Percentiles rank a stretch among this genome's conserved stretches.
These are phyloP conservation scores for Phytophthora pinifolia DNA, from an alignment of 352 stramenopile species.

Conservation along the genomic window DNA sequence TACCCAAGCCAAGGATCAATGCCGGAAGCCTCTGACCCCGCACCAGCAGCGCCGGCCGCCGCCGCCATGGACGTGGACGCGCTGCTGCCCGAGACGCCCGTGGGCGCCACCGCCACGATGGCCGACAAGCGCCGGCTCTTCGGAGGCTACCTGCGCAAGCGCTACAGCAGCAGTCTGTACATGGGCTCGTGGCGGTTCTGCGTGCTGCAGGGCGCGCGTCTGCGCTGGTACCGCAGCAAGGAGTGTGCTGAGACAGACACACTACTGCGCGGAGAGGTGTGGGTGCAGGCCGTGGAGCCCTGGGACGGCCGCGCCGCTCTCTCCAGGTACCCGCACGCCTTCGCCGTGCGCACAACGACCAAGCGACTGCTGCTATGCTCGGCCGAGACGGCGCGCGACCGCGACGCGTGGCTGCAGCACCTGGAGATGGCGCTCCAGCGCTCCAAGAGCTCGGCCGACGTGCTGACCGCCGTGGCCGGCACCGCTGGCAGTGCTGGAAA, in stretches of 20 bases:
- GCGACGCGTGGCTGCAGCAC: conserved; percentile 47
- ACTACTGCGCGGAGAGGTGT: conserved; percentile 61
- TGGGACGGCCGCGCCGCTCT: conserved; percentile 64
- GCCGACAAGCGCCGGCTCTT: conserved; percentile 17
- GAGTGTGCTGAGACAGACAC: conserved; percentile 49
- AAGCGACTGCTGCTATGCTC: conserved; percentile 67
- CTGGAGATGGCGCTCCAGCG: conserved; percentile 31
- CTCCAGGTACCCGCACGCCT: conserved; percentile 54
- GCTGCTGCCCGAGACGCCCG: conserved; percentile 18
- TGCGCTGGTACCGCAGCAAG: conserved; percentile 70
- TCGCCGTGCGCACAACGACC: conserved; percentile 58
- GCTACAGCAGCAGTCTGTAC: conserved; percentile 66
- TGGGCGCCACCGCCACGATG: conserved; percentile 13
- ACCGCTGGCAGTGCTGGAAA: neutral
- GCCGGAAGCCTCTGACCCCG: no score
- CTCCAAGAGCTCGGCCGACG: conserved; percentile 26
- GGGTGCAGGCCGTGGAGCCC: conserved; percentile 52
- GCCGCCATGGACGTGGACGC: conserved; percentile 1
- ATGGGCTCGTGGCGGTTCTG: conserved; percentile 81
- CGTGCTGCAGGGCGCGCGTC: conserved; percentile 53
- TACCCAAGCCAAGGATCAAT: no score
- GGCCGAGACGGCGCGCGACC: conserved; percentile 40
- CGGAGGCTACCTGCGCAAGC: conserved; percentile 66
- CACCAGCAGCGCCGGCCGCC: no score
- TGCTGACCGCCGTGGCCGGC: conserved; percentile 6